Evolutionary conservation across 169 alveolate species (phyloP).

Genomic region (Amoebophrya sp.): DNA sequence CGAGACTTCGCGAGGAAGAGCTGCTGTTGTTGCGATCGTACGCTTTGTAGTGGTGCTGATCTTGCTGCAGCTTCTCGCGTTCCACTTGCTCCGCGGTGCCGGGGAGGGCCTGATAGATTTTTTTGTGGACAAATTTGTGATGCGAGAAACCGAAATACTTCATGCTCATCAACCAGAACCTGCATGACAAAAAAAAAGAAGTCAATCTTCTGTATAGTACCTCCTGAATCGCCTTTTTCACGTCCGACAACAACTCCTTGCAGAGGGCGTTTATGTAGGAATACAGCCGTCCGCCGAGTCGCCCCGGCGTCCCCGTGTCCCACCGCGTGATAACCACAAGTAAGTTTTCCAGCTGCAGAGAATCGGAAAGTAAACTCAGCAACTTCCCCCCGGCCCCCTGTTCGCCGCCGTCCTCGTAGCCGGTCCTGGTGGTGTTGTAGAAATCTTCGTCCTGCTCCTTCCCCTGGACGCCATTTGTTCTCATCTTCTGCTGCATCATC

Average conservation of each 20-base stretch:
- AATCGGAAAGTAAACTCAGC: neutral
- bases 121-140: no score
- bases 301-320: neutral
- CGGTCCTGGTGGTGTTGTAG: neutral
- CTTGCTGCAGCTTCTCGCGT: no score
- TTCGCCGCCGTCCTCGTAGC: constrained; percentile 8
- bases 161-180: no score
- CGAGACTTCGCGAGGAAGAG: no score
- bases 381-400: neutral
- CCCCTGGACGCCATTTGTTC: neutral
- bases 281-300: neutral
- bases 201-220: no score
- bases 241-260: neutral
- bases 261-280: neutral
- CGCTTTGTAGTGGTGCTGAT: no score
- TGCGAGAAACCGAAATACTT: no score
- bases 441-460: neutral
- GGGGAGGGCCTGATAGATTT: no score
- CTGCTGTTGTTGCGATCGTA: no score
- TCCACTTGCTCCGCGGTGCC: no score
- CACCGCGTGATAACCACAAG: neutral
- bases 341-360: neutral
- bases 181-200: no score
- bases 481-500: neutral
- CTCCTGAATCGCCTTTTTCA: neutral